Base-by-base conservation (phyloP, 371 early-diverging fungal species). In the Mucor ambiguus region DNA sequence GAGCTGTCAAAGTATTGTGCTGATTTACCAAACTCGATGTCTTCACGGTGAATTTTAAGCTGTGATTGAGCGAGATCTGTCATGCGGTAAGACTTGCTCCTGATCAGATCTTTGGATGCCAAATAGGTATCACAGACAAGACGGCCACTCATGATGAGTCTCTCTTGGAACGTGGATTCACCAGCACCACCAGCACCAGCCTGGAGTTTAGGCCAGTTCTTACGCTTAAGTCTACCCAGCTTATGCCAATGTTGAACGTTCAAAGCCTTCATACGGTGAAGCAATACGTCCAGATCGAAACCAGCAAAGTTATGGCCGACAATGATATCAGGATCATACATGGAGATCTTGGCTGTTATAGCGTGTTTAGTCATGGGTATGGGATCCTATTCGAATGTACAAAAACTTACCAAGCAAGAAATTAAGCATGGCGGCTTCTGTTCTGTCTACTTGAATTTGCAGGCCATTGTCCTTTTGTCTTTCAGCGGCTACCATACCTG, bases 271-370 rank as follows among this genome's bases (percentile, higher is more conserved):
- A 98, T 92, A 28, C 99, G 92, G 75, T 95, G 94, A 55, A 98
- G 78, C 10, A 99, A 79, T n/a, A 98, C 93, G 65, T 96, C 97
- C 46, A 99, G 82, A 74, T 94, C 96, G 71, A 97, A 96, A 12
- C 96, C 98, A 63, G 94, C 84, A 80, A 98, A 93, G 72, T 98
- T 98, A 81, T 99, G 99, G 22, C 98, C 97, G 12, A 97, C 93
- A 66, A 98, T 80, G 24, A 99, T 85, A 79, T 99, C 99, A 0
- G 98, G 98, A 71, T 99, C 99, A 18, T 73, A 54, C 41, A 81
- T 73, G 48, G 91, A 87, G 37, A 98, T 84, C 20, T 83, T 80
- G 5, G 95, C 95, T 69, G 78, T 26, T 6, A 12, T 12, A 52
- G 2, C 30, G 16, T 28, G 28, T 52, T 52, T 52, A 52, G 24